Evolutionary conservation across 257 asterid genomes (phyloP).

Genomic region (Solanum gandarillasii): DNA sequence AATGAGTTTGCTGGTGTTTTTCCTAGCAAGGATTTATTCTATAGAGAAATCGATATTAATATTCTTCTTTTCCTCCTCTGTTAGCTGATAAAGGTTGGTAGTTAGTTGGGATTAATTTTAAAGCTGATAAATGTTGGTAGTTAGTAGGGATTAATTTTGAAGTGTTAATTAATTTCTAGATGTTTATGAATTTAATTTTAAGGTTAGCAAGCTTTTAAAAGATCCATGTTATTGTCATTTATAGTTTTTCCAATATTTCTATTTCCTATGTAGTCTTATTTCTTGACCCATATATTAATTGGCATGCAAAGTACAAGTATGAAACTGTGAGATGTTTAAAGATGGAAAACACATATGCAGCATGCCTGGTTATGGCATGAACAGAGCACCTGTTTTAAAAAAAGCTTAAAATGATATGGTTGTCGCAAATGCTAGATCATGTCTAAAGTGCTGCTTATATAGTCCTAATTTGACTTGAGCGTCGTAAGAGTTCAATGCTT

Average conservation of each 20-base stretch:
- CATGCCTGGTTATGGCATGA: too few species aligned
- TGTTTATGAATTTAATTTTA: too few species aligned
- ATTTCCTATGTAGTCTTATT: background rate
- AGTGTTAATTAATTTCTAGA: background rate
- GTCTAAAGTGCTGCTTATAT: too few species aligned
- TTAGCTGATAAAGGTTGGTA: background rate
- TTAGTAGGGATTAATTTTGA: background rate
- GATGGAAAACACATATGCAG: too few species aligned
- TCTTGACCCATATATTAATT: background rate
- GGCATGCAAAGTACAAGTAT: constrained; percentile 63
- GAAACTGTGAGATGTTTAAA: constrained; percentile 9
- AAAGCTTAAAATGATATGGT: too few species aligned
- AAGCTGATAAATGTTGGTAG: too few species aligned
- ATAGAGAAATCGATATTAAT: background rate
- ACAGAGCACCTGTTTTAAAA: too few species aligned
- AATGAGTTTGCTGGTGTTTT: constrained; percentile 86
- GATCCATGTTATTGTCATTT: background rate
- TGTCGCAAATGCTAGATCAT: too few species aligned
- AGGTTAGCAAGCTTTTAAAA: background rate
- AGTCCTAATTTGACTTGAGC: too few species aligned
- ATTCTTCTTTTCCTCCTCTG: background rate
- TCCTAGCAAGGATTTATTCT: constrained; percentile 37
- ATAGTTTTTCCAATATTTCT: background rate
- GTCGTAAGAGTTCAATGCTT: too few species aligned
- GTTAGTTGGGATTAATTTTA: background rate